Percentiles rank a stretch among this genome's conserved stretches.
These are phyloP conservation scores for Trametes cingulata DNA, from an alignment of 768 basidiomycete species.

Conservation along the genomic window DNA sequence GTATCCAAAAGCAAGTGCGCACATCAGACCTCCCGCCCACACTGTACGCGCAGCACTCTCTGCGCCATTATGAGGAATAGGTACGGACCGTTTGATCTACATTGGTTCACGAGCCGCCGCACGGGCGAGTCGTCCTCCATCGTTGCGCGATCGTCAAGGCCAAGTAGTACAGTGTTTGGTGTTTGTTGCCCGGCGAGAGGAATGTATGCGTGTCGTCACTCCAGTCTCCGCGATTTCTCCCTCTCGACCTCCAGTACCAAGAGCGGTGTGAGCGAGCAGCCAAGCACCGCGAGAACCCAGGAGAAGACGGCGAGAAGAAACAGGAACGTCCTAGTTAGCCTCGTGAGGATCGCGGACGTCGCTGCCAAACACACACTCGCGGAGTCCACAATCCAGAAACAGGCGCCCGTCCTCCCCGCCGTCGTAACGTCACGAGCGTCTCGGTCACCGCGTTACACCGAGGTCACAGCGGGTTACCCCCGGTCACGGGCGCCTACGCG, in stretches of 20 bases:
- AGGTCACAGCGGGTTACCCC: background rate
- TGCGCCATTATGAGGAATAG: background rate
- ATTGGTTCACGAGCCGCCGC: slow-evolving; percentile 32
- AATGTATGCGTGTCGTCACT: background rate
- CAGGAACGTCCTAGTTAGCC: background rate
- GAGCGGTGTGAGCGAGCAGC: background rate
- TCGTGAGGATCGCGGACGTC: slow-evolving; percentile 22
- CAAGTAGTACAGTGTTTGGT: background rate
- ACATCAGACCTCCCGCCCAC: slow-evolving; percentile 5
- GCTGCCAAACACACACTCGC: slow-evolving; percentile 14
- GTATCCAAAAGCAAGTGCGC: background rate
- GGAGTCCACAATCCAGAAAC: slow-evolving; percentile 10
- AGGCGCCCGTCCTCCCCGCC: slow-evolving; percentile 7
- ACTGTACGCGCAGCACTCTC: background rate
- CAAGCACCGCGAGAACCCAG: background rate
- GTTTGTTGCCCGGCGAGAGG: background rate
- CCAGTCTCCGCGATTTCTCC: too few species aligned
- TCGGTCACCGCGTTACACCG: background rate
- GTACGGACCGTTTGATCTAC: slow-evolving; percentile 34
- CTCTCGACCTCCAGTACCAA: background rate
- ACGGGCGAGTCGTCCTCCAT: slow-evolving; percentile 35
- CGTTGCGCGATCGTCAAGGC: slow-evolving; percentile 25
- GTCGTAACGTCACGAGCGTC: background rate
- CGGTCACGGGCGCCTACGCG: background rate
- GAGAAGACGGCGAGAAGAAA: background rate